A percentile compares a stretch with the other conserved stretches of the same genome.
Evolutionary conservation across 257 asterid species (phyloP).

Genomic region (Solanum sparsipilum): DNA sequence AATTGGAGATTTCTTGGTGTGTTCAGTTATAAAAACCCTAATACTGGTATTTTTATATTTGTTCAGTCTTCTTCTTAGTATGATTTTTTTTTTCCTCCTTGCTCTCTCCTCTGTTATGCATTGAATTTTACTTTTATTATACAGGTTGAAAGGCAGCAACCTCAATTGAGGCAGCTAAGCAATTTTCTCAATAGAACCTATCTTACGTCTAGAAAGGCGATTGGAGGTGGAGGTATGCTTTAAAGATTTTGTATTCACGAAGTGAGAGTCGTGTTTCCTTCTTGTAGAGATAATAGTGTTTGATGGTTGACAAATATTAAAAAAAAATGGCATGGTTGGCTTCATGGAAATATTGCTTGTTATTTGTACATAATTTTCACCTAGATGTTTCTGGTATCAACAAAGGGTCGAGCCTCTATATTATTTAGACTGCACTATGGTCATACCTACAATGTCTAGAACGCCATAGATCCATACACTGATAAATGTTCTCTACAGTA

Average conservation of each 20-base stretch:
- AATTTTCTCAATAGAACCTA: constrained; percentile 28
- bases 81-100: neutral
- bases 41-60: neutral
- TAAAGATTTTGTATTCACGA: neutral
- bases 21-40: constrained; percentile 26
- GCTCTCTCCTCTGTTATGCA: neutral
- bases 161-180: constrained; percentile 53
- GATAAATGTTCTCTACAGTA: neutral
- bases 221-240: constrained; percentile 38
- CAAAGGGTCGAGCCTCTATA: neutral
- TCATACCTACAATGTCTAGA: neutral
- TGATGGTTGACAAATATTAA: neutral
- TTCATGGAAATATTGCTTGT: neutral
- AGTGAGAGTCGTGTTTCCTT: neutral
- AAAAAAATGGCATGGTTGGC: neutral
- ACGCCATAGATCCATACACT: neutral
- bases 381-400: neutral
- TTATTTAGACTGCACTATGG: neutral
- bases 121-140: neutral
- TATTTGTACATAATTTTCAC: neutral
- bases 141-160: constrained; percentile 57
- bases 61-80: neutral
- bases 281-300: neutral
- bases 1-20: neutral
- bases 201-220: constrained; percentile 25